phyloP scores from a whole-genome alignment of 768 basidiomycete genomes.

The Imleria badia region DNA sequence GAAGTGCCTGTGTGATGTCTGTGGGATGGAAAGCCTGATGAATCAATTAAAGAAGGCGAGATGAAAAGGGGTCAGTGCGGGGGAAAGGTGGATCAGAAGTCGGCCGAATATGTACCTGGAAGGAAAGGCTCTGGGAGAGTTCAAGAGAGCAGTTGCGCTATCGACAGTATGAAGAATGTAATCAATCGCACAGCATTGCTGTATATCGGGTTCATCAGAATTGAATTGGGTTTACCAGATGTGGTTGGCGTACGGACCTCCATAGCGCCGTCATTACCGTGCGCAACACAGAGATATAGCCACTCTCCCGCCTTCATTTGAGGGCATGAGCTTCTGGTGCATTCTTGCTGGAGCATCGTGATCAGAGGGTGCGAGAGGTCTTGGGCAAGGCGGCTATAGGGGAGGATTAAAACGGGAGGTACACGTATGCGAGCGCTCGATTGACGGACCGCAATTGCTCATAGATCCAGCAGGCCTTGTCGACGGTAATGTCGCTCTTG shows the following conservation, averaged over 20 bases:
- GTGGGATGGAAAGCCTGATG: constrained; percentile 76
- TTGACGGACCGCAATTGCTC: constrained; percentile 52
- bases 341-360: constrained; percentile 82
- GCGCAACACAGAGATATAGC: constrained; percentile 94
- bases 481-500: constrained; percentile 59
- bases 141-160: constrained; percentile 88
- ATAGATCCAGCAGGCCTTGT: constrained; percentile 85
- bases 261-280: constrained; percentile 85
- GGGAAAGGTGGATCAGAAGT: constrained; percentile 17
- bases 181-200: constrained; percentile 98
- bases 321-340: constrained; percentile 82
- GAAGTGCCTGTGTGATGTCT: constrained; percentile 83
- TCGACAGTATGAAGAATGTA: constrained; percentile 93
- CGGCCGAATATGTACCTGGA: constrained; percentile 58
- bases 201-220: constrained; percentile 15
- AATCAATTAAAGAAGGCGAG: background rate
- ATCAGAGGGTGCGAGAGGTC: constrained; percentile 86
- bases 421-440: background rate
- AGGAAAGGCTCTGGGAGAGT: constrained; percentile 89
- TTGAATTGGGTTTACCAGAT: background rate
- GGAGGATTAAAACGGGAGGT: background rate
- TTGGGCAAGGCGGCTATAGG: constrained; percentile 74
- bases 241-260: constrained; percentile 52
- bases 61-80: constrained; percentile 20
- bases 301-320: constrained; percentile 99